Percentiles rank a stretch among this genome's conserved stretches.
Conservation (phyloP, 2,329 filamentous ascomycete genomes). For the Dactylonectria macrodidyma region DNA sequence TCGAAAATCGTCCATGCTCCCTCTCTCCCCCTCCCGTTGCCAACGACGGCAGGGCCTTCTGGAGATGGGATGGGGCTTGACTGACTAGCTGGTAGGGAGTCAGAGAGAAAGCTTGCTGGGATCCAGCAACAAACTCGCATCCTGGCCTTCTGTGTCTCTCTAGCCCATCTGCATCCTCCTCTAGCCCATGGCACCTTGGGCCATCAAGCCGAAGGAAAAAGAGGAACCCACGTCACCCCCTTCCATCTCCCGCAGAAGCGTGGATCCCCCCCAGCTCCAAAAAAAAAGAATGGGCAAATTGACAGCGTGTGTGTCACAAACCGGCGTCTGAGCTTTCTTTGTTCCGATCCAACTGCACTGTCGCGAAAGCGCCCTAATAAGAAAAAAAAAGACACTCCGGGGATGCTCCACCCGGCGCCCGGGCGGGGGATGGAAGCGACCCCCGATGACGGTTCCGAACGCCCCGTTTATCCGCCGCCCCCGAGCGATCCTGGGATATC, state of each 20-base stretch:
- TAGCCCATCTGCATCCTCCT: not conserved
- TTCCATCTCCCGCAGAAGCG: constrained; percentile 45
- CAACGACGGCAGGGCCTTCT: not conserved
- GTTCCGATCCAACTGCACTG: constrained; percentile 29
- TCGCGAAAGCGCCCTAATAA: constrained; percentile 17
- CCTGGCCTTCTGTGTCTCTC: not conserved
- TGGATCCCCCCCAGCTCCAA: constrained; percentile 6
- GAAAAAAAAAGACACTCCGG: constrained; percentile 27
- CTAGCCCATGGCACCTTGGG: not conserved
- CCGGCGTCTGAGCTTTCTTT: constrained; percentile 21
- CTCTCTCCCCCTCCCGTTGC: not conserved
- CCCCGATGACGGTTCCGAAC: constrained; percentile 35
- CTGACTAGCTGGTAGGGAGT: not conserved
- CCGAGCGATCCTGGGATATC: constrained; percentile 40
- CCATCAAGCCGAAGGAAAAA: not conserved
- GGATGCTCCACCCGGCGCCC: constrained; percentile 22
- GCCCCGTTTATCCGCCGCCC: constrained; percentile 31
- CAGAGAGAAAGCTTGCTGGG: not conserved
- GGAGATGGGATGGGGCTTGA: too few relatives aligned
- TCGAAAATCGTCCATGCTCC: not conserved
- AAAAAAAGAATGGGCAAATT: constrained; percentile 14
- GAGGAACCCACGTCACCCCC: constrained; percentile 36
- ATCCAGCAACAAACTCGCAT: too few relatives aligned
- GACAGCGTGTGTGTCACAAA: constrained; percentile 36
- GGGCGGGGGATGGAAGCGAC: constrained; percentile 22